Base-by-base conservation (phyloP, 1,139 yeast genomes). In the Scheffersomyces illinoinensis region DNA sequence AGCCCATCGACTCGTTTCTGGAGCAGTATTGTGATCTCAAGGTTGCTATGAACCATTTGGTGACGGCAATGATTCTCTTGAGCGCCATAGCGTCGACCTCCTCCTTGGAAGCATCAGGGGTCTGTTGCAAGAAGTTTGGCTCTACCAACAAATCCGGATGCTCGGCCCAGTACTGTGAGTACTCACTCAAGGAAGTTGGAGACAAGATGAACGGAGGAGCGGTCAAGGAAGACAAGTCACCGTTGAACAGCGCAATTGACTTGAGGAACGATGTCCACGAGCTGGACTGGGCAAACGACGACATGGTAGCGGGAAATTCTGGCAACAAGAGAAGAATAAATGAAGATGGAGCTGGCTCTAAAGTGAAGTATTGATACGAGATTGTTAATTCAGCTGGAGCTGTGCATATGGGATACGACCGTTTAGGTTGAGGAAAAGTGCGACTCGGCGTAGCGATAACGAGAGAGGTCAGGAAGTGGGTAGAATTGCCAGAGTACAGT, bases 131-230 rank as follows among this genome's bases (percentile, higher is more conserved):
- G 60, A 80, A 79, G 63, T 80, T 81, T 48, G 98, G 93, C 52
- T 85, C 95, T 59, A 92, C 75, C 61, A 95, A 84, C 63, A 93
- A 81, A 65, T 91, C 93, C 18, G 95, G 93, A 71, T 91, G 95
- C 73, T 93, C 97, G 55, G 93, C 90, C 96, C 96, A 90, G 72
- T 92, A 95, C 73, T 91, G 95, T 19, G 97, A 90, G 76, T 91
- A 95, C 76, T 95, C 99, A 39, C 87, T 86, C 67, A 92, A 82
- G 3, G 98, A 93, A 7, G 91, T 89, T 26, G 97, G 93, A 10
- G 97, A 91, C 62, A 95, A 82, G 67, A 95, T 95, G 76, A 95
- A 95, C n/a, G 99, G 98, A 33, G 99, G 99, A 2, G 99, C 99
- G 1, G 99, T 93, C 70, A 95, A 79, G 1, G 97, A 88, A 19